A percentile compares a stretch with the other conserved stretches of the same genome.
These are phyloP conservation scores for Exophiala phaeomuriformis DNA, from an alignment of 2,329 filamentous ascomycete species.

Conservation along the genomic window DNA sequence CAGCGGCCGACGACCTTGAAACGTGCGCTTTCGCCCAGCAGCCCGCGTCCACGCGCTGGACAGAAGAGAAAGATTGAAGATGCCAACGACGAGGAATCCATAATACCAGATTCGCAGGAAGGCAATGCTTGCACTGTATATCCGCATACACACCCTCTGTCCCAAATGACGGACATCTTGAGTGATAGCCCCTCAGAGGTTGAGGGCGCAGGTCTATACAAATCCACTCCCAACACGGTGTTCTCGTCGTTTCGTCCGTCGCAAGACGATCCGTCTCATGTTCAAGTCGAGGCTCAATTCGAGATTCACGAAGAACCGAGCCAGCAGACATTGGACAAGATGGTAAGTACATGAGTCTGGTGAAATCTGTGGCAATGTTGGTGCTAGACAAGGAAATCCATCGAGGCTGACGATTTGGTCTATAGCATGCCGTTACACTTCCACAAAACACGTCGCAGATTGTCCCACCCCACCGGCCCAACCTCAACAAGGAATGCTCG, in stretches of 20 bases:
- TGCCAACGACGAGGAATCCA: conserved; percentile 9
- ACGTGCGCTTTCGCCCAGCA: conserved; percentile 3
- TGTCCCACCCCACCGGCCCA: conserved; percentile 14
- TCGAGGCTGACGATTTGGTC: background rate
- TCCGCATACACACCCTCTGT: conserved; percentile 2
- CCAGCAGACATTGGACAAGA: conserved; percentile 25
- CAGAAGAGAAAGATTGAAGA: conserved; percentile 25
- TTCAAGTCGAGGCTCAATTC: conserved; percentile 24
- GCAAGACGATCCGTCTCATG: conserved; percentile 17
- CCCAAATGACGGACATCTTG: conserved; percentile 16
- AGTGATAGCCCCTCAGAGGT: conserved; percentile 15
- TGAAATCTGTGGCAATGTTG: background rate
- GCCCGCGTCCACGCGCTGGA: conserved; percentile 20
- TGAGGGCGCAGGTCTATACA: conserved; percentile 3
- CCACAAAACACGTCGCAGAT: conserved; percentile 21
- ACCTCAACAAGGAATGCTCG: conserved; percentile 17
- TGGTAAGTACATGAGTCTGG: conserved; percentile 10
- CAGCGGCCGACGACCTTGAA: conserved; percentile 4
- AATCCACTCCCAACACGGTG: conserved; percentile 13
- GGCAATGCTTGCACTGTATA: background rate
- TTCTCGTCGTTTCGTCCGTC: conserved; percentile 20
- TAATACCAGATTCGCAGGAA: conserved; percentile 6
- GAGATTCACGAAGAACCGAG: conserved; percentile 27
- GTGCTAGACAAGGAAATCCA: too few species aligned
- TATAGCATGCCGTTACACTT: conserved; percentile 21